A percentile compares a stretch with the other conserved stretches of the same genome.
phyloP scores from a whole-genome alignment of 148 eudicot genomes.

The Amaranthus cruentus region DNA sequence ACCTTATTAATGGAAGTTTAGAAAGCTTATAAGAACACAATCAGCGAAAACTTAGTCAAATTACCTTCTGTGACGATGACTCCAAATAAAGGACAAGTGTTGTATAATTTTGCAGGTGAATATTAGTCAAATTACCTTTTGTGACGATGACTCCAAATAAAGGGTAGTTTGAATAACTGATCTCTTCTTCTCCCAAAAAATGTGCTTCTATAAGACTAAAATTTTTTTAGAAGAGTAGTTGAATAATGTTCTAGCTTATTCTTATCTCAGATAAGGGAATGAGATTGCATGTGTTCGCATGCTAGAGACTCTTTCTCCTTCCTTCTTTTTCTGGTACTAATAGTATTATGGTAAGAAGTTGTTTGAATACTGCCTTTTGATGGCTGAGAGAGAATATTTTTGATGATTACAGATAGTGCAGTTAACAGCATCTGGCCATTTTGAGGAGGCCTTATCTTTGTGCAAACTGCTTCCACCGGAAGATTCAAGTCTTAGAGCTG shows the following conservation, averaged over 20 bases:
- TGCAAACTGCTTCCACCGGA: slow-evolving; percentile 95
- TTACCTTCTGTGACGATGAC: too few relatives aligned
- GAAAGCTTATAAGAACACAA: too few relatives aligned
- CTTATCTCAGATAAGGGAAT: background rate
- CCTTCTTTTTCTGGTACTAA: background rate
- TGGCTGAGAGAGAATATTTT: slow-evolving; percentile 7
- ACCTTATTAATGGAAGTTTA: too few relatives aligned
- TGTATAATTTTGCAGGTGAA: too few relatives aligned
- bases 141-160: too few relatives aligned
- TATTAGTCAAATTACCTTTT: too few relatives aligned
- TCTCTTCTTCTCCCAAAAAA: too few relatives aligned
- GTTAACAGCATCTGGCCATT: slow-evolving; percentile 95
- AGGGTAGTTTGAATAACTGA: too few relatives aligned
- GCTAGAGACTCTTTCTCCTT: background rate
- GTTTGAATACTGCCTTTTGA: background rate
- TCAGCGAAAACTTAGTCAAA: too few relatives aligned
- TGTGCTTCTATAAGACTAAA: too few relatives aligned
- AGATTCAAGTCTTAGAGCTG: slow-evolving; percentile 91
- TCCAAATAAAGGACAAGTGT: too few relatives aligned
- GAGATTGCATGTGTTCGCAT: background rate
- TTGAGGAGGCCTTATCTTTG: slow-evolving; percentile 92
- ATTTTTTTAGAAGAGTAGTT: too few relatives aligned
- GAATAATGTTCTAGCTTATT: background rate
- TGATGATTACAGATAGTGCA: slow-evolving; percentile 75
- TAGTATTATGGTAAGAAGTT: background rate